Percentiles rank a stretch among this genome's conserved stretches.
phyloP scores from a whole-genome alignment of 192 early-diverging fungal genomes.

The Podochytrium sp. region DNA sequence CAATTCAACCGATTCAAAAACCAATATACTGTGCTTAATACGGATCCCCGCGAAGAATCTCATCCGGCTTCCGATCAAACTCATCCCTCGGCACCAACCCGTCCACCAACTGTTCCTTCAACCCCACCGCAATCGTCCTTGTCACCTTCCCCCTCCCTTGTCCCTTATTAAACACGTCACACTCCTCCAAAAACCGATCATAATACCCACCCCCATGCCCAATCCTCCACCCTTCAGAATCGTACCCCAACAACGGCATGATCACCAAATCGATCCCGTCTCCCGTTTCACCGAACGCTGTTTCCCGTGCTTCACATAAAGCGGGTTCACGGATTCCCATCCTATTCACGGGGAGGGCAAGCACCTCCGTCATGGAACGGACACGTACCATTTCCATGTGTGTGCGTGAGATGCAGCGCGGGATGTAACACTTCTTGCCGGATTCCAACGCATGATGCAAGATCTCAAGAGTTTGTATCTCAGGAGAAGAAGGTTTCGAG shows the following conservation, averaged over 20 bases:
- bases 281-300: neutral
- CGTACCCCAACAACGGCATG: constrained; percentile 15
- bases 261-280: constrained; percentile 7
- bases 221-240: constrained; percentile 22
- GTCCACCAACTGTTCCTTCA: constrained; percentile 12
- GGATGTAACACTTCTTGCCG: constrained; percentile 19
- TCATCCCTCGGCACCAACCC: constrained; percentile 18
- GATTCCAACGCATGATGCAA: neutral
- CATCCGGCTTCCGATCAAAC: constrained; percentile 17
- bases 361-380: neutral
- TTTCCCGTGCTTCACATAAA: constrained; percentile 21
- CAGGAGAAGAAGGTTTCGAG: constrained; percentile 1
- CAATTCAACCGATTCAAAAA: too few relatives aligned
- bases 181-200: constrained; percentile 26
- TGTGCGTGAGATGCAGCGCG: constrained; percentile 27
- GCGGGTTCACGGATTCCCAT: constrained; percentile 32
- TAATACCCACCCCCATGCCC: constrained; percentile 30
- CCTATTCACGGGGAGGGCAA: constrained; percentile 18
- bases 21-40: too few relatives aligned
- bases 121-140: constrained; percentile 13
- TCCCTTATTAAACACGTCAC: neutral
- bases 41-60: neutral
- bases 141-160: neutral
- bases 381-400: constrained; percentile 36
- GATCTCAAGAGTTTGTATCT: constrained; percentile 14